Base-by-base conservation (phyloP, 1,284 basidiomycete species). In the Fomitopsis palustris region DNA sequence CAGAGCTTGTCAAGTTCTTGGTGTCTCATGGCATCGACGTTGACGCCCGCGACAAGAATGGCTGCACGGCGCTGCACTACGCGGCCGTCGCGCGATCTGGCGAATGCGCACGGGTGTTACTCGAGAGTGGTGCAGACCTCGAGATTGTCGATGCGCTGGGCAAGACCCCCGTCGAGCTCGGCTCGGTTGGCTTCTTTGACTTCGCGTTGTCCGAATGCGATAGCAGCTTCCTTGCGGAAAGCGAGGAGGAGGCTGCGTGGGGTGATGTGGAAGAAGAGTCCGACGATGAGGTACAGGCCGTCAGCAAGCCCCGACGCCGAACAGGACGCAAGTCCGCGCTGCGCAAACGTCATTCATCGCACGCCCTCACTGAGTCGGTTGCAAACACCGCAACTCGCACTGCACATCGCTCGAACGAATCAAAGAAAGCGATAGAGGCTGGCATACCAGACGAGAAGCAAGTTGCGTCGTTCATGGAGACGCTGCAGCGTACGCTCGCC, bases 1-100 rank as follows among this genome's bases (percentile, higher is more conserved):
- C 85, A 27, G 78, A 83, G 1, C 81, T 99, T 16, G 84, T 88
- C 10, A 73, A 78, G 39, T 92, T 92, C 70, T 79, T 99, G 54
- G 76, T 97, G 54, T 73, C 78, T 1, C 88, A 85, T 54, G 87
- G 83, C 16, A 87, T 89, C 33, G 92, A 95, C 65, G 66, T 95
- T 51, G 93, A 98, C 70, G 82, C 83, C 2, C 87, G 93, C 58
- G 97, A 99, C 74, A 80, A 83, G 61, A 97, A 95, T 70, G 96
- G 96, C 6, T 95, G 83, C 70, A 98, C 96, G 0, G 86, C 96
- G 0, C 77, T 98, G 38, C 93, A 96, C 71, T 90, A 96, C 69
- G 92, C 95, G 16, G 90, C 87, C 0, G 76, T 96, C 43, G 81
- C 80, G 19, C 84, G 83, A 25, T 87, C 90, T 21, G 75, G 79